Base-by-base conservation (phyloP, 2,329 filamentous ascomycete species). In the Cladosporium sp. region DNA sequence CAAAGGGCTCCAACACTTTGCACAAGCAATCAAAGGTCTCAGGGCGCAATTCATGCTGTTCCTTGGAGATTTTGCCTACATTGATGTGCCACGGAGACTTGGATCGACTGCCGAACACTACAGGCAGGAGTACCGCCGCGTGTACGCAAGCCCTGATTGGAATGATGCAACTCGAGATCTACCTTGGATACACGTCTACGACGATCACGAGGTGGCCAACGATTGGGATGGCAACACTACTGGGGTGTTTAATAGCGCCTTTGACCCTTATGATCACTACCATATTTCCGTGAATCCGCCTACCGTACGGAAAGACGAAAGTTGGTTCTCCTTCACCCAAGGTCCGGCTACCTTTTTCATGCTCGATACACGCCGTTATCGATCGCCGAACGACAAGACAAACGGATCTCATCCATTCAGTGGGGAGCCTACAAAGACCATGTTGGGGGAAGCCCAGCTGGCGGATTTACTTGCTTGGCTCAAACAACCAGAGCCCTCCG, bases 61-160 rank as follows among this genome's bases (percentile, higher is more conserved):
- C 74, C 80, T 95, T 0, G 90, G 91, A 37, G 90, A 95, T 68
- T 95, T 94, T 70, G 93, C 95, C 70, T 95, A 95, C 70, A 83
- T 90, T 37, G 94, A 99, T 68, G 93, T 97, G 0, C 93, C 93
- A 0, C 82, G 85, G 50, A 85, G 88, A 9, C 88, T 92, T 70
- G 92, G 91, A 11, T 85, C 82, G 40, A 82, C 84, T 0, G 77
- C 81, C 1, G 86, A 90, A 56, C 86, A 92, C 67, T 99, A 97
- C 72, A 85, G 92, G 51, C 85, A 90, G 70, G 92, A 97, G 70
- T 99, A 99, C 70, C 87, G 93, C 19, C 91, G 95, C 67, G 87
- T 97, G n/a, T 99, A 99, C 70, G 88, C 90, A 0, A 96, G 92
- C 2, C 93, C 93, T 0, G 93, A 96, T 64, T 99, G 94, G 94